Evolutionary conservation across 768 basidiomycete genomes (phyloP).

Genomic region (Boletus pseudopeckii): DNA sequence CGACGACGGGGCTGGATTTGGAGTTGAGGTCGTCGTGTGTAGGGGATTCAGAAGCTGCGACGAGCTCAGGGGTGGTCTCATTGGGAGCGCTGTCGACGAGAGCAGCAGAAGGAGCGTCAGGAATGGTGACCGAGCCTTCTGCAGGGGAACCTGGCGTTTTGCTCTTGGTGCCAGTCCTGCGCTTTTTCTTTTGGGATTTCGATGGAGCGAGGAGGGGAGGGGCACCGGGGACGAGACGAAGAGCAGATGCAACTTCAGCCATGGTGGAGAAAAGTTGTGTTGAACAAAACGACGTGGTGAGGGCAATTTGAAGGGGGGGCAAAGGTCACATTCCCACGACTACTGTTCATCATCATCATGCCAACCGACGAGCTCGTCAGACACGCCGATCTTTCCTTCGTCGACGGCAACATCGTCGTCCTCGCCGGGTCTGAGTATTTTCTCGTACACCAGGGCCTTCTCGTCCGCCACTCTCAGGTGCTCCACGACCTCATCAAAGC

Average conservation of each 20-base stretch:
- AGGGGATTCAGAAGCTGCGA: conserved; percentile 39
- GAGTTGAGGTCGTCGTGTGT: conserved; percentile 42
- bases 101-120: conserved; percentile 45
- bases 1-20: conserved; percentile 69
- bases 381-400: conserved; percentile 57
- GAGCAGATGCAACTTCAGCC: conserved; percentile 32
- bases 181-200: conserved; percentile 69
- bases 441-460: conserved; percentile 62
- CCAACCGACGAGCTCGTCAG: conserved; percentile 29
- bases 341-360: conserved; percentile 6
- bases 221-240: conserved; percentile 74
- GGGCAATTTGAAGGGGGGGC: conserved; percentile 14
- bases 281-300: conserved; percentile 5
- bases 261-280: conserved; percentile 21
- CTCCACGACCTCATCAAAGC: conserved; percentile 41
- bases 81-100: conserved; percentile 51
- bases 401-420: conserved; percentile 68
- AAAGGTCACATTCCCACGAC: conserved; percentile 16
- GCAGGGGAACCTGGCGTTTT: conserved; percentile 47
- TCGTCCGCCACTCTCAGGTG: conserved; percentile 59
- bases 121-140: conserved; percentile 35
- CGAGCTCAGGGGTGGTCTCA: conserved; percentile 41
- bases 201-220: conserved; percentile 57
- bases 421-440: conserved; percentile 59
- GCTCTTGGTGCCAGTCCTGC: conserved; percentile 51